Conservation (phyloP, 176 grass and related monocot genomes). For the Ananas comosus region DNA sequence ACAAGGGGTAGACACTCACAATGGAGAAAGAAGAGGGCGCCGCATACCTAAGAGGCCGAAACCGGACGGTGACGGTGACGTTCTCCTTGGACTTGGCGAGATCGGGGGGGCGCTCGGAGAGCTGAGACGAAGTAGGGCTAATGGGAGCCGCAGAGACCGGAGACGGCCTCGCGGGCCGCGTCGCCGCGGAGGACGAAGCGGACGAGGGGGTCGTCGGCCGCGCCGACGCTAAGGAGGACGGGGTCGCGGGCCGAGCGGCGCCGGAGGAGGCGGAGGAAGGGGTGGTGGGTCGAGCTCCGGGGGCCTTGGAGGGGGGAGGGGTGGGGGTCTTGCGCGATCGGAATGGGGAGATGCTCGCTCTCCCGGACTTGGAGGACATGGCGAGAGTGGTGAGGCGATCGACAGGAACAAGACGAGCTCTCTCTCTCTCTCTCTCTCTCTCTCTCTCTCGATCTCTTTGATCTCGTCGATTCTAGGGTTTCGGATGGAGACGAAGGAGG, state of each 20-base stretch:
- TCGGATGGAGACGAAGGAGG: neutral
- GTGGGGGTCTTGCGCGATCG: slow-evolving; percentile 58
- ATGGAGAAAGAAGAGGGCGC: slow-evolving; percentile 3
- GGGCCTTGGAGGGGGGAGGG: slow-evolving; percentile 17
- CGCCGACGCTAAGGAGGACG: slow-evolving; percentile 40
- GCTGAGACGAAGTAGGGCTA: slow-evolving; percentile 25
- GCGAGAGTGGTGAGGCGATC: neutral
- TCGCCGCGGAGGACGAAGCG: slow-evolving; percentile 2
- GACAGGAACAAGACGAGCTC: neutral
- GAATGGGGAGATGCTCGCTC: slow-evolving; percentile 90
- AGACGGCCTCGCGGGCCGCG: slow-evolving; percentile 13
- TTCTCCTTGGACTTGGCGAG: slow-evolving; percentile 85
- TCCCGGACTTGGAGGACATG: slow-evolving; percentile 73
- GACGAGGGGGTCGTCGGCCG: slow-evolving; percentile 27
- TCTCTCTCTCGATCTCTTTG: neutral
- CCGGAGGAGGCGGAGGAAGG: slow-evolving; percentile 39
- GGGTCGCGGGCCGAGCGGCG: slow-evolving; percentile 28
- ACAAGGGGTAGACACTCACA: neutral
- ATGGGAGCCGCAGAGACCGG: slow-evolving; percentile 20
- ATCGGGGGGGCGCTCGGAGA: slow-evolving; percentile 43
- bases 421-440: neutral
- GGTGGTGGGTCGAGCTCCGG: slow-evolving; percentile 43
- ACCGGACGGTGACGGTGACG: slow-evolving; percentile 92
- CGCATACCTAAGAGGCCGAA: slow-evolving; percentile 76
- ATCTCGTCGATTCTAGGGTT: neutral